These are phyloP conservation scores for Aplosporella prunicola DNA, from an alignment of 2,329 filamentous ascomycete genomes.

Conservation along the genomic window DNA sequence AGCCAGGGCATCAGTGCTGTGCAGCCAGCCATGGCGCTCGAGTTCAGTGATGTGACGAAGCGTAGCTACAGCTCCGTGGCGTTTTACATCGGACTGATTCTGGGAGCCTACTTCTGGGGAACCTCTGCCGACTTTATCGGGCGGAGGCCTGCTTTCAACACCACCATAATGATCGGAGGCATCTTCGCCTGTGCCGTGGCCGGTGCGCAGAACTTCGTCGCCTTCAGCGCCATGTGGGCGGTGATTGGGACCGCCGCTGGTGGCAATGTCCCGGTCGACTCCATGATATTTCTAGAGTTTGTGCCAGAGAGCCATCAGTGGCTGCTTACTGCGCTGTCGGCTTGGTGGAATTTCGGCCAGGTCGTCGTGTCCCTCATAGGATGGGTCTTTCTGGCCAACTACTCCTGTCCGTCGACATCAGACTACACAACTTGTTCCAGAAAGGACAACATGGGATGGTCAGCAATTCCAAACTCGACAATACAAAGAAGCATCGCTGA, in stretches of 20 bases:
- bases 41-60: conserved; percentile 11
- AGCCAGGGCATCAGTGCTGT: conserved; percentile 19
- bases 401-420: conserved; percentile 22
- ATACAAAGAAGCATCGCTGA: no score
- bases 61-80: conserved; percentile 27
- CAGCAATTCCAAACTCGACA: conserved; percentile 5
- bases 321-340: conserved; percentile 49
- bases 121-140: conserved; percentile 13
- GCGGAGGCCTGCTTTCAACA: conserved; percentile 13
- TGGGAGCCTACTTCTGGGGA: conserved; percentile 34
- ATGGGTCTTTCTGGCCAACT: conserved; percentile 40
- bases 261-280: conserved; percentile 52
- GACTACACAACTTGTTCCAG: conserved; percentile 28
- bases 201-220: conserved; percentile 13
- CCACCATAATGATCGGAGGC: conserved; percentile 11
- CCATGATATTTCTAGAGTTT: conserved; percentile 55
- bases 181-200: conserved; percentile 14
- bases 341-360: conserved; percentile 53
- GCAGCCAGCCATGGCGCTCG: conserved; percentile 11
- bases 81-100: conserved; percentile 21
- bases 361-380: conserved; percentile 40
- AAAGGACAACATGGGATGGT: conserved; percentile 41
- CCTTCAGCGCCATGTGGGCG: conserved; percentile 12
- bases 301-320: conserved; percentile 51
- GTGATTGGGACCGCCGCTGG: conserved; percentile 12